Conservation (phyloP, 257 asterid species). For the Salvia miltiorrhiza region DNA sequence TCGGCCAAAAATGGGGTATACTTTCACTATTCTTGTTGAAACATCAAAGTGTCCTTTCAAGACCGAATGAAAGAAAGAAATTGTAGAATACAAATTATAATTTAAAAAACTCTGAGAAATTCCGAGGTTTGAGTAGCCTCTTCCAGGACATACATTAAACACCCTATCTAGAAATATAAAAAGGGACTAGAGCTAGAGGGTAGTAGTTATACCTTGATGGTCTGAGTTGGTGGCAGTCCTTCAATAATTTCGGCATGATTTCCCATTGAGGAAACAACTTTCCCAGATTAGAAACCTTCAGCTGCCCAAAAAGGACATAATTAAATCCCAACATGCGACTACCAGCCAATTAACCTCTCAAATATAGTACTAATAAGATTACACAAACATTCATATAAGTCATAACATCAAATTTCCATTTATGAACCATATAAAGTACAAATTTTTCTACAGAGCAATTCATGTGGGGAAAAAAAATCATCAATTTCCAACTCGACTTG, state of each 20-base stretch:
- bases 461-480: not conserved
- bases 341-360: not conserved
- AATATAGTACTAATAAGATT: not conserved
- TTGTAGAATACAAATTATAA: not conserved
- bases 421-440: not conserved
- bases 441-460: not conserved
- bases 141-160: not conserved
- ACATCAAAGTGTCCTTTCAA: not conserved
- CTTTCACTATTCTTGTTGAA: not conserved
- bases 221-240: conserved; percentile 41
- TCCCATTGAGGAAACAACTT: conserved; percentile 47
- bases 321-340: not conserved
- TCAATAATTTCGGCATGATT: conserved; percentile 44
- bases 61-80: not conserved
- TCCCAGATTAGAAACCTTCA: conserved; percentile 11
- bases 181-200: not conserved
- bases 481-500: not conserved
- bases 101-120: not conserved
- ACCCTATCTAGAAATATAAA: not conserved
- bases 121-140: not conserved
- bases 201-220: conserved; percentile 51
- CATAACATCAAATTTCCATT: not conserved
- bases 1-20: not conserved
- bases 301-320: conserved; percentile 21
- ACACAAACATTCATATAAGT: not conserved